phyloP scores from a whole-genome alignment of 2,329 filamentous ascomycete species.

The Exophiala aquamarina region DNA sequence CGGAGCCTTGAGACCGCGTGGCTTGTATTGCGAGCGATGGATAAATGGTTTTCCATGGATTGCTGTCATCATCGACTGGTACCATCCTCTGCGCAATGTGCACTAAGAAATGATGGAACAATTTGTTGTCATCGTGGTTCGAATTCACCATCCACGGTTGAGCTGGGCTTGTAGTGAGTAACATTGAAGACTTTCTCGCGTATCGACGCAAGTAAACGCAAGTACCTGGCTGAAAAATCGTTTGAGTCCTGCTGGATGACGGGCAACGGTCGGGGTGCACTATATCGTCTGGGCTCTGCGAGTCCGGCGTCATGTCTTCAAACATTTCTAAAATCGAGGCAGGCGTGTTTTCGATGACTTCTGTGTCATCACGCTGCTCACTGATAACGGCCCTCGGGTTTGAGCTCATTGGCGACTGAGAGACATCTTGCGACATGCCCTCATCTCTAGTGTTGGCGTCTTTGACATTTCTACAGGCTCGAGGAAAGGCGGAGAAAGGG shows the following conservation, averaged over 20 bases:
- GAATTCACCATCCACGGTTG: not conserved
- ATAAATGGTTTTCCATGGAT: slow-evolving; percentile 16
- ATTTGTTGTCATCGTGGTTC: slow-evolving; percentile 5
- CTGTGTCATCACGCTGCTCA: no score
- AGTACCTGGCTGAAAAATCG: not conserved
- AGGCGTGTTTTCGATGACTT: no score
- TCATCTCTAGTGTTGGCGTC: not conserved
- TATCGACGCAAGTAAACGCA: not conserved
- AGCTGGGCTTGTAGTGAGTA: not conserved
- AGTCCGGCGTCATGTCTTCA: no score
- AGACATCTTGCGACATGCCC: no score
- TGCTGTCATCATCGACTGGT: slow-evolving; percentile 11
- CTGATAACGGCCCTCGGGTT: no score
- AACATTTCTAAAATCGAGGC: no score
- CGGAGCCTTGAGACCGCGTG: not conserved
- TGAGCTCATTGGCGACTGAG: no score
- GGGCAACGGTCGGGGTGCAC: no score
- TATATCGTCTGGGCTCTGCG: no score
- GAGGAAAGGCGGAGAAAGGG: slow-evolving; percentile 9
- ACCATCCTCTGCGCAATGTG: slow-evolving; percentile 8
- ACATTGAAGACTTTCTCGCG: slow-evolving; percentile 1
- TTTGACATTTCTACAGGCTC: not conserved
- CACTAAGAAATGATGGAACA: slow-evolving; percentile 11
- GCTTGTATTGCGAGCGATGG: slow-evolving; percentile 11
- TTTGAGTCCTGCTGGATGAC: no score